These are phyloP conservation scores for Colletotrichum sp. DNA, from an alignment of 2,329 filamentous ascomycete species.

Conservation along the genomic window DNA sequence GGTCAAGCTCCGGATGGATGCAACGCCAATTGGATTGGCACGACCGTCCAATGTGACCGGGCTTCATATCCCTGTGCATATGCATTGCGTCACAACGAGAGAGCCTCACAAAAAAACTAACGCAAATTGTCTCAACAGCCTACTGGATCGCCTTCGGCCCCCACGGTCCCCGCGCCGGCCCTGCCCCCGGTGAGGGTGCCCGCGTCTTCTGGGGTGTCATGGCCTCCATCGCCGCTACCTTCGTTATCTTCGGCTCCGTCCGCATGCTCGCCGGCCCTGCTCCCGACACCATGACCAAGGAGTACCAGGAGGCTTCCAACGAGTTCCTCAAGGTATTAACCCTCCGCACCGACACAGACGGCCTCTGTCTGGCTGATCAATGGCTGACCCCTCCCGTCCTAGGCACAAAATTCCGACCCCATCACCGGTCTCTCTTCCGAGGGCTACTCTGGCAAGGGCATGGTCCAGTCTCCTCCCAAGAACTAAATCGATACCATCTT, in stretches of 20 bases:
- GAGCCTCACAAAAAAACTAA: slow-evolving; percentile 33
- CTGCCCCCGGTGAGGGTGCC: slow-evolving; percentile 84
- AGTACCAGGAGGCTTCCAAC: slow-evolving; percentile 95
- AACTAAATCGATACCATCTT: slow-evolving; percentile 40
- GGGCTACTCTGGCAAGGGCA: slow-evolving; percentile 78
- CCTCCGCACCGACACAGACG: not conserved
- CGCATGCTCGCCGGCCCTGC: slow-evolving; percentile 74
- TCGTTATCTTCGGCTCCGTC: slow-evolving; percentile 74
- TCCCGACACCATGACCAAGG: slow-evolving; percentile 91
- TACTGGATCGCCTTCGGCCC: slow-evolving; percentile 99
- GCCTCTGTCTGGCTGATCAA: not conserved
- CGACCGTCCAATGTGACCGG: not conserved
- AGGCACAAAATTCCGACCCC: slow-evolving; percentile 86
- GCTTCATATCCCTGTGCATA: slow-evolving; percentile 10
- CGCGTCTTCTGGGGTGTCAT: slow-evolving; percentile 78
- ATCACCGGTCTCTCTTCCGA: slow-evolving; percentile 83
- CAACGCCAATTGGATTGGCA: slow-evolving; percentile 4
- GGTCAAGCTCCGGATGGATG: not conserved
- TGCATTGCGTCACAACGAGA: slow-evolving; percentile 12
- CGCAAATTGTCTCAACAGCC: slow-evolving; percentile 62
- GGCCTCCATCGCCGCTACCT: slow-evolving; percentile 69
- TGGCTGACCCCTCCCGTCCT: slow-evolving; percentile 20
- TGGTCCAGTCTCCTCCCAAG: slow-evolving; percentile 73
- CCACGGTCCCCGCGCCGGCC: slow-evolving; percentile 86
- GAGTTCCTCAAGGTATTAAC: slow-evolving; percentile 82